Conservation (phyloP, 805 yeast genomes). For the Danielia reshetovae region DNA sequence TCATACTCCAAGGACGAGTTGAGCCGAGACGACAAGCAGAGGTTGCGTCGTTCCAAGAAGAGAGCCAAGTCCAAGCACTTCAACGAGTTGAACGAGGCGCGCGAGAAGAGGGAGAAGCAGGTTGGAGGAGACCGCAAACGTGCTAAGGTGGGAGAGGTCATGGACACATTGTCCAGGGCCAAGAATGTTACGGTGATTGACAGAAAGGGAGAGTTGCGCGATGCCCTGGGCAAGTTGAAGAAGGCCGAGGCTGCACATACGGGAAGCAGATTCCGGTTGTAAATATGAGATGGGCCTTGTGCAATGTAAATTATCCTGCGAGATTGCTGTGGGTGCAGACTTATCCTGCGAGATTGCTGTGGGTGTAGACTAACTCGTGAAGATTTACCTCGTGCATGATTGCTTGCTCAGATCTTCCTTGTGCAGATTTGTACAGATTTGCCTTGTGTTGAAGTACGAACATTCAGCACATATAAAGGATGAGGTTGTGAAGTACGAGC, state of each 20-base stretch:
- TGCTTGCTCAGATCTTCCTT: no score
- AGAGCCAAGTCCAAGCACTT: conserved; percentile 64
- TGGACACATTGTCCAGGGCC: conserved; percentile 66
- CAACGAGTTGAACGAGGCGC: conserved; percentile 29
- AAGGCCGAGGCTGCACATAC: conserved; percentile 35
- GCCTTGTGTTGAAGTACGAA: no score
- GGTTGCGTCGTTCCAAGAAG: conserved; percentile 83
- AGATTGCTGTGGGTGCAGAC: background rate
- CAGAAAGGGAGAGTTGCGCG: conserved; percentile 69
- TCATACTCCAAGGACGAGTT: conserved; percentile 79
- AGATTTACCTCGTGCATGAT: no score
- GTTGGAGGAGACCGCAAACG: conserved; percentile 38
- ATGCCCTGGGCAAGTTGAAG: conserved; percentile 63
- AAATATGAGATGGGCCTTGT: no score
- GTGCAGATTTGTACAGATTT: no score
- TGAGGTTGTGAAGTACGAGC: no score
- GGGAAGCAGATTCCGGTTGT: conserved; percentile 23
- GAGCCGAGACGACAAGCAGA: conserved; percentile 78
- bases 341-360: no score
- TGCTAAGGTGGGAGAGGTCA: conserved; percentile 57
- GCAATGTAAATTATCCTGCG: background rate
- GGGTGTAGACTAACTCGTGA: no score
- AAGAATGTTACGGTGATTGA: conserved; percentile 78
- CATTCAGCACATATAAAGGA: no score
- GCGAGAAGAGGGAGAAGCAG: conserved; percentile 24